Evolutionary conservation across 2,329 filamentous ascomycete species (phyloP), one percentile per base, ranked within the genome.

Genomic region (Alternaria rosae): DNA sequence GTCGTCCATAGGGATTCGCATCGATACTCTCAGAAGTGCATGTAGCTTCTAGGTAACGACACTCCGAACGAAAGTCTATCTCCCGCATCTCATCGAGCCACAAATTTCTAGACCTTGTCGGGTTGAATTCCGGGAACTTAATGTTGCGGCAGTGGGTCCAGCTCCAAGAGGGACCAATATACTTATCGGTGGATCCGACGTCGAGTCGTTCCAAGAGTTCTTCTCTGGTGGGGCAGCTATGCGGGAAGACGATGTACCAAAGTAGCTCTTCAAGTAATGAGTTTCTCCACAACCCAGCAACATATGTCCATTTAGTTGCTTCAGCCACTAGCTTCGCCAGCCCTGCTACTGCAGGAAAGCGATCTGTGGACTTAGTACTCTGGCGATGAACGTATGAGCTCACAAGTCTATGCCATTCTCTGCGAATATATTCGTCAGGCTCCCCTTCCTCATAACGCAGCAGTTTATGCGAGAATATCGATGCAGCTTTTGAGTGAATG

Each of bases 161-260:
- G 35, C 51, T 54, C 51, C 51, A 54, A 1, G 51, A 54, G 9
- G 51, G 51, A 6, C 30, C 38, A 6, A 42, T 17, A 30, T 54
- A 41, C 10, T 20, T 25, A 26, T 5, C 38, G 1, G 17, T 8
- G 8, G 35, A 2, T 20, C 7, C 6, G 35, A 6, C 11, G 2
- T 17, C 10, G 13, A 26, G 26, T 4, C 20, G 32, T 35, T 17
- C 23, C 20, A 21, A n/a, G 1, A 17, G 32, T 26, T 11, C 6
- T 15, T 25, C 1, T n/a, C 26, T 53, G n/a, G n/a, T n/a, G n/a
- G n/a, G n/a, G n/a, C n/a, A n/a, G n/a, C n/a, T n/a, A n/a, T n/a
- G n/a, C n/a, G n/a, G n/a, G n/a, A n/a, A n/a, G n/a, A n/a, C n/a
- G n/a, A n/a, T n/a, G 4, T 6, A 20, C 51, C 35, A 54, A 10